Base-by-base conservation (phyloP, 352 stramenopile species). In the Elongisporangium anandrum region DNA sequence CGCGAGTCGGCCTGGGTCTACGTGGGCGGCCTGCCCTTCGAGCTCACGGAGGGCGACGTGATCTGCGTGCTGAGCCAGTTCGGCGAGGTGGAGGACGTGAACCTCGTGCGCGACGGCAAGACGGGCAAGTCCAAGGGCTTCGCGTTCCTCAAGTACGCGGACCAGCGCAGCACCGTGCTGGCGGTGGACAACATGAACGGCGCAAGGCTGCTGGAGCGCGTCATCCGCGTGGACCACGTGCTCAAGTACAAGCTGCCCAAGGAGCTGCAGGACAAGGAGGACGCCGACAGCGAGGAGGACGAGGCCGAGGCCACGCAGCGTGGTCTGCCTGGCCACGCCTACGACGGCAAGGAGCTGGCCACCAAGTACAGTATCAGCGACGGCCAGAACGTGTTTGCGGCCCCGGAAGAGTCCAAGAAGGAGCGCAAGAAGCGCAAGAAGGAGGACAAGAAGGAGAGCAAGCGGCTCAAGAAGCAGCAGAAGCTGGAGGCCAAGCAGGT, bases 101-200 rank as follows among this genome's bases (percentile, higher is more conserved):
- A 99, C 73, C 73, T 99, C 50, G 92, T 98, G 47, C 93, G 96
- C 22, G 96, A 99, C 58, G 91, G 87, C 57, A 96, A 97, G 62
- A 98, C 94, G 7, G 96, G 96, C 51, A 99, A 99, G 75, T 97
- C 88, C 49, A 91, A 94, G 64, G 97, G 96, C 26, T 99, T 99
- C 74, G 84, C 75, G 24, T 99, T 98, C 79, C 20, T 98, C 59
- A 99, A 99, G 79, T 99, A 98, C 68, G 92, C 98, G 69, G 94
- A 99, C 79, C 88, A 96, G 59, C 63, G 94, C 58, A 98, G 88
- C 60, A 98, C 96, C 19, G 87, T 99, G 23, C 79, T 99, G 64
- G 97, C 96, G 0, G 97, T 99, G 39, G 97, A 99, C 77, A 99
- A 99, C 72, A 87, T 99, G 24, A 98, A 97, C 65, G 93, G 95